Evolutionary conservation across 257 asterid species (phyloP).

Genomic region (Nicotiana attenuata): DNA sequence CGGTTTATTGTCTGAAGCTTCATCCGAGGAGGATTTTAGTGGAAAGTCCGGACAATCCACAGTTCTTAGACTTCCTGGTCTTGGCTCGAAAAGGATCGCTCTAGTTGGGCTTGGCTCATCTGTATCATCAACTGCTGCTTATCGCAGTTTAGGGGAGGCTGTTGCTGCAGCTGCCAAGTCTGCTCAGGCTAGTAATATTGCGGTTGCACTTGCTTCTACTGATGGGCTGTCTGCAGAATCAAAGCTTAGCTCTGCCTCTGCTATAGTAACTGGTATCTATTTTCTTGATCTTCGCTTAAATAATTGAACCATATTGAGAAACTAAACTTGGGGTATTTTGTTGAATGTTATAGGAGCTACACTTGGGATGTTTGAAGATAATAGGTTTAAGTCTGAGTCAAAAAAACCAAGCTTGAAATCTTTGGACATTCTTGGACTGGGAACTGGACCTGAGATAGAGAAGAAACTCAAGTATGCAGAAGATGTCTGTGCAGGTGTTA

Average conservation of each 20-base stretch:
- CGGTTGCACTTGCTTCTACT: conserved; percentile 74
- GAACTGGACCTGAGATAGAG: conserved; percentile 82
- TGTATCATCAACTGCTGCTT: conserved; percentile 45
- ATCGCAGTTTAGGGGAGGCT: conserved; percentile 83
- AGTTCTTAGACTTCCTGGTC: conserved; percentile 65
- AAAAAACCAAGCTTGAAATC: conserved; percentile 59
- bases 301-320: neutral
- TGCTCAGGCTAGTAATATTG: conserved; percentile 63
- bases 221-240: conserved; percentile 50
- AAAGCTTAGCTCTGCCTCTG: conserved; percentile 71
- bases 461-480: conserved; percentile 76
- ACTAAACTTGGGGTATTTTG: conserved; percentile 13
- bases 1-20: conserved; percentile 75
- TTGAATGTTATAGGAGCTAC: conserved; percentile 49
- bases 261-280: conserved; percentile 66
- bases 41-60: conserved; percentile 92
- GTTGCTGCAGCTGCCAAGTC: conserved; percentile 90
- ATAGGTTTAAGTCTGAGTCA: conserved; percentile 79
- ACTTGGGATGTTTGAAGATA: conserved; percentile 81
- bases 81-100: conserved; percentile 74
- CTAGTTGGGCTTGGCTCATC: conserved; percentile 77
- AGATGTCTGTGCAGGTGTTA: conserved; percentile 72
- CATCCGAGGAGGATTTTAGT: conserved; percentile 79
- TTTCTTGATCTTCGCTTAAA: neutral
- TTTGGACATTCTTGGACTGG: conserved; percentile 87